phyloP scores from a whole-genome alignment of 225 moss, liverwort and hornwort species.

The Physcomitrellopsis africana region DNA sequence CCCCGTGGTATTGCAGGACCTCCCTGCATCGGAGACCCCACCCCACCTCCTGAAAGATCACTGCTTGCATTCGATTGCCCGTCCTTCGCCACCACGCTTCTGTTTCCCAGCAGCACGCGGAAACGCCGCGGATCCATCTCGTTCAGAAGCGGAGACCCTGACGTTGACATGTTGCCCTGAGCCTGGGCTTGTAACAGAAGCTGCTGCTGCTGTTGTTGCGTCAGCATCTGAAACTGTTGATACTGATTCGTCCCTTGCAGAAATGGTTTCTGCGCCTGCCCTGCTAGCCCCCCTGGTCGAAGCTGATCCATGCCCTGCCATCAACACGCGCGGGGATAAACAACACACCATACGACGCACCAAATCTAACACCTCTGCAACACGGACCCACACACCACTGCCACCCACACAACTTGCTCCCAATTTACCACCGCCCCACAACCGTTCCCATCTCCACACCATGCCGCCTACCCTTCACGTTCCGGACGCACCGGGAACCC shows the following conservation, averaged over 20 bases:
- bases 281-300: constrained; percentile 70
- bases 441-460: too few species aligned
- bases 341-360: neutral
- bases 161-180: constrained; percentile 73
- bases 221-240: constrained; percentile 86
- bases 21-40: constrained; percentile 96
- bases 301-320: constrained; percentile 88
- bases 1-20: constrained; percentile 84
- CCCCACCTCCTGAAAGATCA: constrained; percentile 85
- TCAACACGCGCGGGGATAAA: neutral
- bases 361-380: neutral
- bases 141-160: constrained; percentile 84
- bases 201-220: constrained; percentile 86
- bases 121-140: constrained; percentile 92
- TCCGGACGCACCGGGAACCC: too few species aligned
- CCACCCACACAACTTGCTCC: too few species aligned
- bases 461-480: too few species aligned
- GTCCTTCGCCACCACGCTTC: constrained; percentile 81
- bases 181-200: constrained; percentile 82
- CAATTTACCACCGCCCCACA: too few species aligned
- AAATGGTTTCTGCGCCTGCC: constrained; percentile 77
- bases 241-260: constrained; percentile 77
- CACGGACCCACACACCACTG: too few species aligned
- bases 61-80: constrained; percentile 79
- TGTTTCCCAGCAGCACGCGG: constrained; percentile 69